phyloP scores from a whole-genome alignment of 768 basidiomycete genomes.

The Chlorophyllum brunneum region DNA sequence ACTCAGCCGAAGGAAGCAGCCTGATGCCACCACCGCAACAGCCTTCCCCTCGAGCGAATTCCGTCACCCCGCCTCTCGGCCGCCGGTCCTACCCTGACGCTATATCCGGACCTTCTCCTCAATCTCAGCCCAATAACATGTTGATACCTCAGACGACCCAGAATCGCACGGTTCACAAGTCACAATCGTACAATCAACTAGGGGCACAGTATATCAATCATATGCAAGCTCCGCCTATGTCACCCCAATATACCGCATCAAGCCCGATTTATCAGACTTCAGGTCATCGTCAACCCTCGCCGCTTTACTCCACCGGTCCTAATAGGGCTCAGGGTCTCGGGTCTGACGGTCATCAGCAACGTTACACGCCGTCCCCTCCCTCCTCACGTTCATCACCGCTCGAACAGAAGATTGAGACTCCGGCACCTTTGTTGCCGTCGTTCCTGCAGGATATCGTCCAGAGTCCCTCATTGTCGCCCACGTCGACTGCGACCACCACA shows the following conservation, averaged over 20 bases:
- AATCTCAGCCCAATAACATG: constrained; percentile 12
- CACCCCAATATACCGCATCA: constrained; percentile 20
- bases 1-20: constrained; percentile 4
- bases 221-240: constrained; percentile 13
- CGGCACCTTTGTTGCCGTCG: constrained; percentile 63
- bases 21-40: constrained; percentile 15
- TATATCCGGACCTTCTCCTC: constrained; percentile 22
- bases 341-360: constrained; percentile 12
- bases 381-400: constrained; percentile 8
- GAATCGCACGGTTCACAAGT: constrained; percentile 40
- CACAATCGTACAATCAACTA: constrained; percentile 48
- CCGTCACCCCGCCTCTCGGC: constrained; percentile 42
- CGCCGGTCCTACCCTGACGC: constrained; percentile 34
- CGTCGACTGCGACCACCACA: constrained; percentile 47
- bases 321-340: constrained; percentile 14
- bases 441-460: constrained; percentile 75
- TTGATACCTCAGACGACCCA: not conserved
- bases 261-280: constrained; percentile 75
- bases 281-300: constrained; percentile 37
- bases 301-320: constrained; percentile 31
- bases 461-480: constrained; percentile 59
- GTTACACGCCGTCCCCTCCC: constrained; percentile 1
- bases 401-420: constrained; percentile 29
- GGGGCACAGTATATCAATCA: constrained; percentile 35
- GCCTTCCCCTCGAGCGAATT: constrained; percentile 36